Conservation (phyloP, 1,284 basidiomycete genomes). For the Cutaneotrichosporon cutaneum region DNA sequence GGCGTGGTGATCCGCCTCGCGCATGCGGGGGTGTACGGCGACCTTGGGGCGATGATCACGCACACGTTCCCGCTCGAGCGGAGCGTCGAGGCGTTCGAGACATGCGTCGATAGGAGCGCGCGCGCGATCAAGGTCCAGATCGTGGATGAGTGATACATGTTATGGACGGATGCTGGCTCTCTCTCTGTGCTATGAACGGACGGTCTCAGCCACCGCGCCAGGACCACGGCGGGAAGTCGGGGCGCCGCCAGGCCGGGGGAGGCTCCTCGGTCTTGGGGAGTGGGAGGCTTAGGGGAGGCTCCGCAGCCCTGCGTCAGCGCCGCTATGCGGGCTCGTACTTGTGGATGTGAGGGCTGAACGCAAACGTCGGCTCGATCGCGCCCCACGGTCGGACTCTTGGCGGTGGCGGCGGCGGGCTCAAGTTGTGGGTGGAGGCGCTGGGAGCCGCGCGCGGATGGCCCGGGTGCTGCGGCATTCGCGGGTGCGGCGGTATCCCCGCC, state of each 20-base stretch:
- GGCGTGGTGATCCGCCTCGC: slow-evolving; percentile 50
- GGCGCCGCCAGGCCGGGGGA: no score
- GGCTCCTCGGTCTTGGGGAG: no score
- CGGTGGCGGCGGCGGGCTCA: neutral
- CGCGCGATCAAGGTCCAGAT: slow-evolving; percentile 54
- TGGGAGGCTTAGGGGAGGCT: no score
- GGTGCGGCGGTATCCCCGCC: neutral
- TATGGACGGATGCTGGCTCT: no score
- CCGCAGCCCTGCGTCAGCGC: no score
- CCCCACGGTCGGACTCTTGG: neutral
- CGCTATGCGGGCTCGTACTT: no score
- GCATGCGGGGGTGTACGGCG: slow-evolving; percentile 46
- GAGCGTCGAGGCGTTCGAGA: slow-evolving; percentile 52
- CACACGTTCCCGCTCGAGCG: slow-evolving; percentile 49
- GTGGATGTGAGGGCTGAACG: no score
- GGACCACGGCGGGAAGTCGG: no score
- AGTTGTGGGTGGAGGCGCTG: neutral
- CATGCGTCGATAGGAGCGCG: slow-evolving; percentile 44
- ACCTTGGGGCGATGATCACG: slow-evolving; percentile 51
- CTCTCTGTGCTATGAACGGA: no score
- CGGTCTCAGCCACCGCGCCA: no score
- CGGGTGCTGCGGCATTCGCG: neutral
- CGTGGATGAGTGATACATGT: slow-evolving; percentile 17
- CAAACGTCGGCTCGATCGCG: neutral
- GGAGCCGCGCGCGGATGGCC: neutral